Evolutionary conservation across 345 rosid genomes (phyloP).

Genomic region (Linum lewisii): DNA sequence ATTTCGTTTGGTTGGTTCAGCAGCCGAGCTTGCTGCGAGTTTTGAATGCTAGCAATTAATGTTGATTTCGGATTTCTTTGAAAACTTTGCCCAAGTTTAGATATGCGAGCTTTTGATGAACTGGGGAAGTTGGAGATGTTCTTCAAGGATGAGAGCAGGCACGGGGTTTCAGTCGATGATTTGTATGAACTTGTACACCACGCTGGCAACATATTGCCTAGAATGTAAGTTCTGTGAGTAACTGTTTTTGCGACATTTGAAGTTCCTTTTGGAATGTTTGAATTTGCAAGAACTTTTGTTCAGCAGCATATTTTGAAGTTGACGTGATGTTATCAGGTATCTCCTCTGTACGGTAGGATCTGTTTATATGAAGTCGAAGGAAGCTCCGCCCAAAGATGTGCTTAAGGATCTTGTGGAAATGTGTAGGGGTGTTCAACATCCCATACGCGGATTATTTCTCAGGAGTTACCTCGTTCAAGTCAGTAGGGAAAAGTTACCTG

Average conservation of each 20-base stretch:
- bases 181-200: constrained; percentile 93
- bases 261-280: background rate
- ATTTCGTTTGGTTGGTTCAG: background rate
- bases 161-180: constrained; percentile 24
- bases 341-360: constrained; percentile 97
- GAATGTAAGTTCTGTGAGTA: constrained; percentile 47
- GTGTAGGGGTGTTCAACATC: constrained; percentile 99
- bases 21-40: background rate
- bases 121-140: constrained; percentile 24
- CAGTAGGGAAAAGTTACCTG: constrained; percentile 92
- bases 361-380: constrained; percentile 93
- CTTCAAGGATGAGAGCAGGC: constrained; percentile 23
- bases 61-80: background rate
- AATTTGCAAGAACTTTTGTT: background rate
- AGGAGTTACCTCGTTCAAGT: constrained; percentile 97
- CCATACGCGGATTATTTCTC: constrained; percentile 90
- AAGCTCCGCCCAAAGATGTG: constrained; percentile 95
- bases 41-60: too few relatives aligned
- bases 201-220: constrained; percentile 95
- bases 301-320: constrained; percentile 7
- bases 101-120: constrained; percentile 29
- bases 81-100: constrained; percentile 1
- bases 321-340: constrained; percentile 38
- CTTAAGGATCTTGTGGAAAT: constrained; percentile 98
- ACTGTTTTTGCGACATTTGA: constrained; percentile 1